Evolutionary conservation across 164 flowering plant genomes (phyloP), one percentile per base, ranked within the genome.

Genomic region (Hamamelis virginiana): DNA sequence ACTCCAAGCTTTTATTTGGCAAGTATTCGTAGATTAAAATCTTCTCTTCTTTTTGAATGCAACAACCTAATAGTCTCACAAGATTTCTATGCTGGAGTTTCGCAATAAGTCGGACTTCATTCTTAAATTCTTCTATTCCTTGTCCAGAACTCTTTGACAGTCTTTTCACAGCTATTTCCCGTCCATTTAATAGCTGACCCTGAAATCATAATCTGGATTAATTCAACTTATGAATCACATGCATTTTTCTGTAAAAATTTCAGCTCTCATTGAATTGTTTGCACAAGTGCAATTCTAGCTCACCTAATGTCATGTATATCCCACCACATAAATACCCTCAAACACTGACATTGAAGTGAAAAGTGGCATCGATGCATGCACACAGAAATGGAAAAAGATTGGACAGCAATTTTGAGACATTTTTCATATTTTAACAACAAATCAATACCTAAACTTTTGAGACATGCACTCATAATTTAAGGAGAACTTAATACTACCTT

Each of bases 71-170:
- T 1, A 77, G 66, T 41, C 65, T 71, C 10, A 84, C 87, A 26
- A 84, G 77, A 68, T 81, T 84, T 41, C 81, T 67, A 59, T 83
- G 87, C 26, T 83, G 84, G 9, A 83, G 82, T 43, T 72, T 81
- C 6, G 84, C 79, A 60, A 83, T 81, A 18, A 81, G 46, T 14
- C 13, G 12, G 3, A 79, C 81, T 65, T 83, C 87, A 66, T 73
- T 81, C 69, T 67, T 81, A 62, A 81, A 83, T 62, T 83, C 84
- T 33, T 75, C 62, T 2, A 19, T n/a, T 14, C 86, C 86, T 64
- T 83, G 86, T 14, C 78, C 69, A 8, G 84, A 80, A 48, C 47
- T 8, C 59, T 66, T 75, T 10, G 84, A 66, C 0, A 80, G 70
- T 48, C 82, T 72, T 61, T 83, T 83, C 9, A 83, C 81, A 1